phyloP scores from a whole-genome alignment of 495 filamentous ascomycete species.

The Thermochaetoides thermophila region DNA sequence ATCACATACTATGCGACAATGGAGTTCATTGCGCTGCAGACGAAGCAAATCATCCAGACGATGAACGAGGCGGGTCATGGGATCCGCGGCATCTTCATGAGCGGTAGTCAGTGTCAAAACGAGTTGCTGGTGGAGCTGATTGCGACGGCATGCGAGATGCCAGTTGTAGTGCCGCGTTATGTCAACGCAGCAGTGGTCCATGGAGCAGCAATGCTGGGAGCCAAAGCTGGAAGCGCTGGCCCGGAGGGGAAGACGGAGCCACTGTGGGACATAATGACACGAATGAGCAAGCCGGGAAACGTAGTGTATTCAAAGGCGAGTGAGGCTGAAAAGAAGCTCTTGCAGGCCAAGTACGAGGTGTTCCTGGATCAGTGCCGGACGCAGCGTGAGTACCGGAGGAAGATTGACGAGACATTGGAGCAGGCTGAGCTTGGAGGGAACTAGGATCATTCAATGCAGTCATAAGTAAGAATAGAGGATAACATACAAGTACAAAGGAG shows the following conservation, averaged over 20 bases:
- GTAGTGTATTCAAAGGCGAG: conserved; percentile 59
- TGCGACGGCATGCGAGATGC: conserved; percentile 78
- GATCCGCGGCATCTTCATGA: conserved; percentile 94
- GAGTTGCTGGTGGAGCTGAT: conserved; percentile 79
- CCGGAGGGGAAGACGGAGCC: conserved; percentile 64
- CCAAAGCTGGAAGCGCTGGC: conserved; percentile 75
- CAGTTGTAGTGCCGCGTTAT: conserved; percentile 80
- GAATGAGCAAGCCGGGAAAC: conserved; percentile 89
- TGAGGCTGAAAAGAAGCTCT: conserved; percentile 56
- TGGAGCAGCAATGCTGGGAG: conserved; percentile 92
- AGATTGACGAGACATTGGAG: conserved; percentile 47
- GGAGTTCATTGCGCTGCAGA: conserved; percentile 96
- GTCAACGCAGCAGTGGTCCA: conserved; percentile 93
- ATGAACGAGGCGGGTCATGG: conserved; percentile 78
- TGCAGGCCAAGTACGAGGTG: conserved; percentile 73
- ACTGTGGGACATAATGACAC: conserved; percentile 92
- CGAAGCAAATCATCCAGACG: conserved; percentile 80
- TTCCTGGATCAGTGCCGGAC: conserved; percentile 66
- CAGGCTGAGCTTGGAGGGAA: conserved; percentile 20
- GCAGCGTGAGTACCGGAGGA: conserved; percentile 56
- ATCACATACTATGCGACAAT: conserved; percentile 86
- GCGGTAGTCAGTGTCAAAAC: conserved; percentile 92
- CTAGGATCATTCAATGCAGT: not conserved
- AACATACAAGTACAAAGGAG: no score
- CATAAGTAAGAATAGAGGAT: not conserved